Percentiles rank a stretch among this genome's conserved stretches.
Conservation (phyloP, 352 stramenopile species). For the Phytophthora litchii region DNA sequence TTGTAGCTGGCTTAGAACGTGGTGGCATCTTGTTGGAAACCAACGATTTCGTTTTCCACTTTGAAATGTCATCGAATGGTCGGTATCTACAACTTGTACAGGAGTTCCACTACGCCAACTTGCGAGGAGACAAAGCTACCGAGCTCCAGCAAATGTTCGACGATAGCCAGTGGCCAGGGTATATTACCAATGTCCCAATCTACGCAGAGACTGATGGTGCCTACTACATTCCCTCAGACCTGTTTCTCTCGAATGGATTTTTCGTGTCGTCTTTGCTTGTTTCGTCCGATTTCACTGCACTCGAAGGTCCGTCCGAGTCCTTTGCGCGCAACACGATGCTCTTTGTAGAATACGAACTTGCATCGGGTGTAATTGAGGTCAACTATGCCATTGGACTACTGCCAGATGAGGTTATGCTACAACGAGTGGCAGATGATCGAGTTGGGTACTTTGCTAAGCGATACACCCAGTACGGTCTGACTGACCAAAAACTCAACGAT, state of each 20-base stretch:
- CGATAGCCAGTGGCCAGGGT: slow-evolving; percentile 69
- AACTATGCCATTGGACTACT: slow-evolving; percentile 79
- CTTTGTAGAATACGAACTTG: slow-evolving; percentile 76
- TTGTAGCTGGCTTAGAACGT: slow-evolving; percentile 45
- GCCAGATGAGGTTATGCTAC: slow-evolving; percentile 57
- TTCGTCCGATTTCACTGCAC: slow-evolving; percentile 24
- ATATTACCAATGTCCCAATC: slow-evolving; percentile 58
- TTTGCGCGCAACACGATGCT: slow-evolving; percentile 79
- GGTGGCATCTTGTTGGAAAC: slow-evolving; percentile 67
- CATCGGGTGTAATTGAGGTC: slow-evolving; percentile 56
- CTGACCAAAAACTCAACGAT: slow-evolving; percentile 36
- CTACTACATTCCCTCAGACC: slow-evolving; percentile 54
- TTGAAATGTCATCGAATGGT: slow-evolving; percentile 44
- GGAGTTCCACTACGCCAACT: slow-evolving; percentile 57
- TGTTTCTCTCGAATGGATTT: slow-evolving; percentile 76
- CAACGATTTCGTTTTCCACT: slow-evolving; percentile 72
- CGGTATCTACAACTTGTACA: slow-evolving; percentile 55
- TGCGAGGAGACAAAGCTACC: slow-evolving; percentile 41
- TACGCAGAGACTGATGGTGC: slow-evolving; percentile 63
- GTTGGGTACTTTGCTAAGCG: slow-evolving; percentile 81
- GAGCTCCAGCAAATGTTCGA: slow-evolving; percentile 65
- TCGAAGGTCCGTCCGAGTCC: slow-evolving; percentile 44
- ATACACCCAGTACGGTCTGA: slow-evolving; percentile 61
- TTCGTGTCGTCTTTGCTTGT: slow-evolving; percentile 63
- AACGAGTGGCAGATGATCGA: slow-evolving; percentile 72